Percentiles rank a stretch among this genome's conserved stretches.
Evolutionary conservation across 169 alveolate species (phyloP).

Genomic region (Plasmodium sp.): DNA sequence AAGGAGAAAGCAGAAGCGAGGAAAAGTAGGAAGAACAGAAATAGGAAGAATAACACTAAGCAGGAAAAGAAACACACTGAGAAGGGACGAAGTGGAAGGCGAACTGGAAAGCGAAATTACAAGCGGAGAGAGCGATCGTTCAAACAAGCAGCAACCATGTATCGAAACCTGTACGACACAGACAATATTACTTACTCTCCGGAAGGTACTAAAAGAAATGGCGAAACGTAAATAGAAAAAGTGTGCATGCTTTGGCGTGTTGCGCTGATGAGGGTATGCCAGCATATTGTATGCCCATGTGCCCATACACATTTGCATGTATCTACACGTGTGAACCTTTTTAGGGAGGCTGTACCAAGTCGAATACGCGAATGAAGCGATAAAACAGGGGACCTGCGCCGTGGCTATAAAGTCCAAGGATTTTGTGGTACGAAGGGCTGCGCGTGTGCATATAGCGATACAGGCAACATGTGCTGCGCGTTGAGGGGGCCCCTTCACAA

Average conservation of each 20-base stretch:
- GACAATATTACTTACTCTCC: slow-evolving; percentile 97
- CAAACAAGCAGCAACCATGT: slow-evolving; percentile 81
- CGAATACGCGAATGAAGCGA: slow-evolving; percentile 98
- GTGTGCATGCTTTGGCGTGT: background rate
- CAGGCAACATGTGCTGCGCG: background rate
- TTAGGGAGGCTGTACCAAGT: slow-evolving; percentile 93
- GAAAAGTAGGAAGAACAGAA: background rate
- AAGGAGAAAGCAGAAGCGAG: background rate
- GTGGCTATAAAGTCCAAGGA: slow-evolving; percentile 92
- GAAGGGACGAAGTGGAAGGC: background rate
- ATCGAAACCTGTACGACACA: slow-evolving; percentile 94
- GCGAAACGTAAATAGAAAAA: slow-evolving; percentile 35
- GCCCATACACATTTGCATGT: background rate
- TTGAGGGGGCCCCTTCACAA: background rate
- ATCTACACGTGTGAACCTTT: background rate
- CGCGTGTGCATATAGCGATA: background rate
- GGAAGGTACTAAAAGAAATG: slow-evolving; percentile 79
- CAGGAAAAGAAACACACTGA: background rate
- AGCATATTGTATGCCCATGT: background rate
- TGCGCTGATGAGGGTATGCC: background rate
- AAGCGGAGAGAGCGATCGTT: background rate
- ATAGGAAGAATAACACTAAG: background rate
- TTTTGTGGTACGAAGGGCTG: slow-evolving; percentile 87
- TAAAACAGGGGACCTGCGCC: slow-evolving; percentile 95
- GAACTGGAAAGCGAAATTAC: background rate